Evolutionary conservation across 1,139 yeast species (phyloP), one percentile per base, ranked within the genome.

Genomic region (Entelexis sorbosivorans): DNA sequence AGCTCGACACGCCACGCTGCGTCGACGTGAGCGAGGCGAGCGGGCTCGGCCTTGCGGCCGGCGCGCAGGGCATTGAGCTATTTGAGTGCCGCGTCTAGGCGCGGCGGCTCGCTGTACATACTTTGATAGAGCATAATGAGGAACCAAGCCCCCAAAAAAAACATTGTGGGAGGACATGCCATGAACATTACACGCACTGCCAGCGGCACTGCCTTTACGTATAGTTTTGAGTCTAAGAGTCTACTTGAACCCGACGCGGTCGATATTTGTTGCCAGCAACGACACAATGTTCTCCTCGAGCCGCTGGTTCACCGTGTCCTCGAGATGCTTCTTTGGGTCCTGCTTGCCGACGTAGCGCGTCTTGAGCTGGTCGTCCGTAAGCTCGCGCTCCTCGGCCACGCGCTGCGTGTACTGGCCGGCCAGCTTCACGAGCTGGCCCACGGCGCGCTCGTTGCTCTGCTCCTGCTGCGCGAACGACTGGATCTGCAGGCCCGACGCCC

Each of bases 291-390:
- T 93, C 50, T 87, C 94, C 67, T 91, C 98, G 62, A 93, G 78
- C 52, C 88, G 74, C 58, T 74, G 73, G 58, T 86, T 94, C 14
- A 96, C 94, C 2, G 94, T 84, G 59, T 87, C 96, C 47, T 84
- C 78, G 63, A 93, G 74, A 71, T 93, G 99, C 71, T 91, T 91
- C 78, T 93, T 93, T 47, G 98, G 99, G 68, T 93, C 98, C 69
- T 91, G 96, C 66, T 88, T 89, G 61, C 99, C 99, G 32, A 93
- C 97, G 64, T 89, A 93, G 66, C 98, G 79, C 10, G 96, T 91
- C 68, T 87, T 87, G 62, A 89, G 77, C 66, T 86, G 94, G 40
- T 87, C 96, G 62, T 86, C 94, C 52, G 81, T 73, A 60, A 91
- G 73, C 60, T 87, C 95, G 64, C 83, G 82, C 66, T 93, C 98